A percentile compares a stretch with the other conserved stretches of the same genome.
phyloP scores from a whole-genome alignment of 805 yeast genomes.

The Sugiyamaella boreocaroliniensis region DNA sequence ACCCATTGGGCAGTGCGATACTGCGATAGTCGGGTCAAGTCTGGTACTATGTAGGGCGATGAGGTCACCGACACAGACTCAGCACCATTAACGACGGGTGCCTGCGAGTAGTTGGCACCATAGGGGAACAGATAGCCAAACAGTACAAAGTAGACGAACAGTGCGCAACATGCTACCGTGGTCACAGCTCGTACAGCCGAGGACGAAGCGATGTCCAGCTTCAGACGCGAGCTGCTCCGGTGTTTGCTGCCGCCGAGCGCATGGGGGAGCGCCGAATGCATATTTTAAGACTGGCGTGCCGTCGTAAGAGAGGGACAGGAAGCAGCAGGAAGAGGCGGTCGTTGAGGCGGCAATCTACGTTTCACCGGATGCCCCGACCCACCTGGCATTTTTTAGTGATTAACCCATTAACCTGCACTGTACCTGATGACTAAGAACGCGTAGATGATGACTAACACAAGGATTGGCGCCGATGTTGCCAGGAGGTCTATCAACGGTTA shows the following conservation, averaged over 20 bases:
- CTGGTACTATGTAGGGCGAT: conserved; percentile 23
- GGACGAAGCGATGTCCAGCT: background rate
- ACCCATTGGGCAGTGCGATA: conserved; percentile 26
- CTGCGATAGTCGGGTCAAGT: conserved; percentile 19
- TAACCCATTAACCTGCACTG: background rate
- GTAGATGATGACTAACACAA: background rate
- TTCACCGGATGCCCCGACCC: background rate
- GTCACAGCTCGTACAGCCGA: background rate
- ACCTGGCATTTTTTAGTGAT: background rate
- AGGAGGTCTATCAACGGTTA: too few relatives aligned
- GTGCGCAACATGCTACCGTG: background rate
- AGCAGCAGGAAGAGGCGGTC: too few relatives aligned
- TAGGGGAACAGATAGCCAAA: background rate
- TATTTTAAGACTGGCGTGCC: background rate
- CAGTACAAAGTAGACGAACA: background rate
- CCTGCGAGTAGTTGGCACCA: background rate
- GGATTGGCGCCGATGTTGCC: too few relatives aligned
- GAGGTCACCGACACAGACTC: conserved; percentile 6
- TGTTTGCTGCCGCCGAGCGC: conserved; percentile 4
- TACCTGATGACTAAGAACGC: background rate
- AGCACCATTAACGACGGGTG: conserved; percentile 12
- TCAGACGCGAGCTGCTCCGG: background rate
- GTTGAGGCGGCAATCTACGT: too few relatives aligned
- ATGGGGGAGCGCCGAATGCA: conserved; percentile 22
- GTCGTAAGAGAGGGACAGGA: too few relatives aligned